Base-by-base conservation (phyloP, 2,329 filamentous ascomycete genomes). In the Decorospora gaudefroyi region DNA sequence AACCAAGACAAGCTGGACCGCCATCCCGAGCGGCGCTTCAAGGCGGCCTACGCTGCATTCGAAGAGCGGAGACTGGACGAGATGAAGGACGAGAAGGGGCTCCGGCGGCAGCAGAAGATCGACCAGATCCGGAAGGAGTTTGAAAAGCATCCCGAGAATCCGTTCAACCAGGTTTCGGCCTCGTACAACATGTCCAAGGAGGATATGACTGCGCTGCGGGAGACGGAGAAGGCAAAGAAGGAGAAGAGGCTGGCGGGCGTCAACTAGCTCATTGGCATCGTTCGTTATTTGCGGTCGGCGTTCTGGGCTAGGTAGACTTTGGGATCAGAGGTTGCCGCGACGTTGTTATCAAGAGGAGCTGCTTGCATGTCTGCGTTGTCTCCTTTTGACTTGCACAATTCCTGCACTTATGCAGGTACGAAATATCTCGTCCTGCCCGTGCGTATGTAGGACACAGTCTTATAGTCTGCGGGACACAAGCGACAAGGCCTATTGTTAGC, bases 61-160 rank as follows among this genome's bases (percentile, higher is more conserved):
- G 88, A 95, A 74, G 90, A 91, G 72, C 76, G 87, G 17, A 78
- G 92, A 43, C 74, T 96, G 57, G 79, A 83, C 2, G 90, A 97
- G 78, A 89, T 96, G 80, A 88, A 92, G 65, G 76, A 82, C 41
- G 90, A 96, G 70, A 87, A 86, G 44, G 90, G 89, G 0, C 71
- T 97, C 66, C 78, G 91, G 44, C 77, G 88, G 59, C 83, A 95
- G 59, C 91, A 96, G 80, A 86, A 88, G 72, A 85, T 91, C 62
- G 87, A 92, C 53, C 79, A 85, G 65, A 88, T 95, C 57, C 74
- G 82, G 51, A 95, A 95, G 78, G 93, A 97, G 75, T 99, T 97
- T 70, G 87, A 95, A 72, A 95, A 90, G 78, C 88, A 87, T 64
- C 86, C 88, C 1, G 92, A 97, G 61, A 99, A 99, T 71, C 93